These are phyloP conservation scores for Oryza glumipatula DNA, from an alignment of 176 grass and related monocot species.

Conservation along the genomic window DNA sequence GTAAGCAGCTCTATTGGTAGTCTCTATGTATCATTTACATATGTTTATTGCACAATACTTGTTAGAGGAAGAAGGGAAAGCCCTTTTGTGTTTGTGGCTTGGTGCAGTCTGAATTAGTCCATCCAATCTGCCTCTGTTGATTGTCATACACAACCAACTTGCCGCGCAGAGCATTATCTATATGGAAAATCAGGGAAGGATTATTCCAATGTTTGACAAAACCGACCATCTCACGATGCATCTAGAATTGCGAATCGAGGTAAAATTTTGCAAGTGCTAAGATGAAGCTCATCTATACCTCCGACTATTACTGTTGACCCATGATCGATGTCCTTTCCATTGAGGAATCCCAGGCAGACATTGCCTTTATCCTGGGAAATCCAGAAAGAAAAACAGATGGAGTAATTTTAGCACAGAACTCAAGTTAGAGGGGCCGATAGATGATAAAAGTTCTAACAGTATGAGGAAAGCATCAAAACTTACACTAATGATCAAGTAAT, in stretches of 20 bases:
- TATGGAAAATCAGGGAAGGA: constrained; percentile 28
- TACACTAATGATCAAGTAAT: constrained; percentile 86
- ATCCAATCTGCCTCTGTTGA: constrained; percentile 77
- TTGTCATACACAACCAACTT: constrained; percentile 96
- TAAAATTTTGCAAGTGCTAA: background rate
- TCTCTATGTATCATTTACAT: constrained; percentile 14
- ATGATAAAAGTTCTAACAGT: constrained; percentile 4
- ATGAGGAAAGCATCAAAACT: constrained; percentile 35
- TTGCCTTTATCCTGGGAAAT: constrained; percentile 84
- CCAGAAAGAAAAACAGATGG: constrained; percentile 25
- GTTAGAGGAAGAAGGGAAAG: constrained; percentile 83
- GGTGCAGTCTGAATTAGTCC: constrained; percentile 72
- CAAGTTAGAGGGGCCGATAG: background rate
- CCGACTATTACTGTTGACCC: constrained; percentile 83
- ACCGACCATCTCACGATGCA: background rate
- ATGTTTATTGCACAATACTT: constrained; percentile 16
- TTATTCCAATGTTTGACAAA: background rate
- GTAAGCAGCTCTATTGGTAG: constrained; percentile 7
- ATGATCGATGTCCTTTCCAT: constrained; percentile 80
- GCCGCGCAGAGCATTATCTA: constrained; percentile 92
- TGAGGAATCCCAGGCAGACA: constrained; percentile 86
- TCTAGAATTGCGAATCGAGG: background rate
- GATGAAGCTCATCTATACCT: constrained; percentile 59
- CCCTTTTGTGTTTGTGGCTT: constrained; percentile 66
- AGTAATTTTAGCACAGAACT: constrained; percentile 19